These are phyloP conservation scores for Onygenales sp. DNA, from an alignment of 2,329 filamentous ascomycete genomes.

Conservation along the genomic window DNA sequence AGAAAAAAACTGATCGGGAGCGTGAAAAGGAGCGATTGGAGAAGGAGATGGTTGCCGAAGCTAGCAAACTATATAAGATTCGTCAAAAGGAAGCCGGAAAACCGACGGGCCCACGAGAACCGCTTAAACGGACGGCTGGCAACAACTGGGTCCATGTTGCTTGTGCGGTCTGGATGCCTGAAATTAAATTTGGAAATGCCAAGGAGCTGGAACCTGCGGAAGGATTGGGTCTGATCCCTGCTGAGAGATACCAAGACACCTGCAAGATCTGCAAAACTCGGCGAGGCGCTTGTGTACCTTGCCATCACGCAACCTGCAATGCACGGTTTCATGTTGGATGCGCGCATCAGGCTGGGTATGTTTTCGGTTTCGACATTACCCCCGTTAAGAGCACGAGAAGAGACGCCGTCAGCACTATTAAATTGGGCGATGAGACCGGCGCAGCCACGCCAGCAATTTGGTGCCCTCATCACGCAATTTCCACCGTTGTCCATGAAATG, in stretches of 20 bases:
- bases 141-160: constrained; percentile 98
- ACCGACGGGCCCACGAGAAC: constrained; percentile 74
- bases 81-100: constrained; percentile 77
- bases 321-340: constrained; percentile 75
- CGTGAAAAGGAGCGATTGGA: constrained; percentile 80
- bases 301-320: constrained; percentile 49
- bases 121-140: constrained; percentile 84
- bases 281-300: constrained; percentile 71
- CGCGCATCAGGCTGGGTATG: constrained; percentile 72
- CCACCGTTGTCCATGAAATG: constrained; percentile 67
- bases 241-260: constrained; percentile 60
- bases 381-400: constrained; percentile 82
- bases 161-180: constrained; percentile 83
- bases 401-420: constrained; percentile 71
- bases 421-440: constrained; percentile 69
- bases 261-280: constrained; percentile 76
- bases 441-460: constrained; percentile 77
- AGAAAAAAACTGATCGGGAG: constrained; percentile 90
- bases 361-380: constrained; percentile 80
- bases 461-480: constrained; percentile 81
- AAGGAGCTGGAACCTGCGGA: constrained; percentile 76
- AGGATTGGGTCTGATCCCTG: constrained; percentile 74
- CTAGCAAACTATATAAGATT: constrained; percentile 71
- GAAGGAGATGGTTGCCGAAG: constrained; percentile 69
- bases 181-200: constrained; percentile 85